Percentiles rank a stretch among this genome's conserved stretches.
Conservation (phyloP, 2,329 filamentous ascomycete genomes). For the Neopestalotiopsis rosae region DNA sequence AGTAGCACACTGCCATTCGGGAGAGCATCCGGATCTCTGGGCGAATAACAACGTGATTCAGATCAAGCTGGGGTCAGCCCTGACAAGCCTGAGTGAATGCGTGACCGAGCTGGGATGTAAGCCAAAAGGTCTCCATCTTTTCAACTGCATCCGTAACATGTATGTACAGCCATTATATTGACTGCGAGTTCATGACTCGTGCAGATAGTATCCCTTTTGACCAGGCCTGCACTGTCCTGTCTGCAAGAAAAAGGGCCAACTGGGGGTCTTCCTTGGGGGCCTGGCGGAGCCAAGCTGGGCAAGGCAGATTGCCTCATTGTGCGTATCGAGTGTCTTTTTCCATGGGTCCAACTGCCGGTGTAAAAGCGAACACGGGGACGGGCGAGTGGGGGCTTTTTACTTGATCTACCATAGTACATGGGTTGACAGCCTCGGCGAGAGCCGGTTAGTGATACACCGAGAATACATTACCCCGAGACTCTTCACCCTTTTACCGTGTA, state of each 20-base stretch:
- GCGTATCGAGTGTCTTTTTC: background rate
- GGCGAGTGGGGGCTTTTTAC: background rate
- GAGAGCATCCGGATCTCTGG: slow-evolving; percentile 1
- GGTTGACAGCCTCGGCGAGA: background rate
- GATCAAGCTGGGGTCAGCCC: slow-evolving; percentile 1
- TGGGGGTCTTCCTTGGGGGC: background rate
- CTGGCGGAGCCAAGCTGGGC: background rate
- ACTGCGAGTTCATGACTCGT: background rate
- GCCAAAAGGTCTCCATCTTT: background rate
- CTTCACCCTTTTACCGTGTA: background rate
- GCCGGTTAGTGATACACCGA: background rate
- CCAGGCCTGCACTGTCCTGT: background rate
- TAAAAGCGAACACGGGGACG: background rate
- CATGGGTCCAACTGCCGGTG: slow-evolving; percentile 1
- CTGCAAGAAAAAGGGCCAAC: background rate
- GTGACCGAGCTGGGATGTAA: background rate
- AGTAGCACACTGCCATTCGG: background rate
- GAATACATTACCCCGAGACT: background rate
- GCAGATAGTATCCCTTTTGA: background rate
- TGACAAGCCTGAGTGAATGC: background rate
- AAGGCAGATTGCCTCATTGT: slow-evolving; percentile 3
- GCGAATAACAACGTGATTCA: slow-evolving; percentile 1
- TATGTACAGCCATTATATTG: background rate
- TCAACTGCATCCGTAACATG: background rate
- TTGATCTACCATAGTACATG: background rate